Percentiles rank a stretch among this genome's conserved stretches.
phyloP scores from a whole-genome alignment of 2,329 filamentous ascomycete genomes.

The Stachybotrys chartarum region DNA sequence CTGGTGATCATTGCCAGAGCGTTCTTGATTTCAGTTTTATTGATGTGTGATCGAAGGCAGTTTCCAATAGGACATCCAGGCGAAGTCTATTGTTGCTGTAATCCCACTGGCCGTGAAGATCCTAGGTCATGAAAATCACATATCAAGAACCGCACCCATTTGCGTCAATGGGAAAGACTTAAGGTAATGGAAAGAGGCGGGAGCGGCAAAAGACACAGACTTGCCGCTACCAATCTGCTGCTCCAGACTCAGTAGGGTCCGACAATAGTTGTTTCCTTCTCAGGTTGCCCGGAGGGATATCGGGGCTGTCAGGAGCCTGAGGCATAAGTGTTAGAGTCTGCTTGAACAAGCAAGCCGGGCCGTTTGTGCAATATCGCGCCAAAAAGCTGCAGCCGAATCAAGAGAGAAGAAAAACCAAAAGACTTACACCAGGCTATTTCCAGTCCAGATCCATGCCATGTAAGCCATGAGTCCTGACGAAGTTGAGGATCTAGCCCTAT shows the following conservation, averaged over 20 bases:
- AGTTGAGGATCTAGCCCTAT: conserved; percentile 24
- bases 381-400: too few relatives aligned
- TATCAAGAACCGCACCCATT: neutral
- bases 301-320: conserved; percentile 15
- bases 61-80: conserved; percentile 20
- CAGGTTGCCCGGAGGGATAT: conserved; percentile 17
- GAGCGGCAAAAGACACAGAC: conserved; percentile 12
- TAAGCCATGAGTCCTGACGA: conserved; percentile 25
- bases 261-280: conserved; percentile 8
- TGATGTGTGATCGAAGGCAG: conserved; percentile 27
- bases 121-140: neutral
- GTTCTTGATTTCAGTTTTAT: conserved; percentile 24
- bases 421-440: conserved; percentile 25
- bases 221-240: conserved; percentile 9
- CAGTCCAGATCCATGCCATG: conserved; percentile 36
- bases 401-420: neutral
- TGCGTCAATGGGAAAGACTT: neutral
- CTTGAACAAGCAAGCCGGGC: too few relatives aligned
- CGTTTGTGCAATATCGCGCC: too few relatives aligned
- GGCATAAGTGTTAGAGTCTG: neutral
- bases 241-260: conserved; percentile 5
- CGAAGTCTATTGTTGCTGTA: conserved; percentile 13
- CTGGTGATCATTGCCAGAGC: conserved; percentile 23
- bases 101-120: conserved; percentile 16
- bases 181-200: neutral